A percentile compares a stretch with the other conserved stretches of the same genome.
Conservation (phyloP, 2,329 filamentous ascomycete species). For the Pseudogymnoascus sp. region DNA sequence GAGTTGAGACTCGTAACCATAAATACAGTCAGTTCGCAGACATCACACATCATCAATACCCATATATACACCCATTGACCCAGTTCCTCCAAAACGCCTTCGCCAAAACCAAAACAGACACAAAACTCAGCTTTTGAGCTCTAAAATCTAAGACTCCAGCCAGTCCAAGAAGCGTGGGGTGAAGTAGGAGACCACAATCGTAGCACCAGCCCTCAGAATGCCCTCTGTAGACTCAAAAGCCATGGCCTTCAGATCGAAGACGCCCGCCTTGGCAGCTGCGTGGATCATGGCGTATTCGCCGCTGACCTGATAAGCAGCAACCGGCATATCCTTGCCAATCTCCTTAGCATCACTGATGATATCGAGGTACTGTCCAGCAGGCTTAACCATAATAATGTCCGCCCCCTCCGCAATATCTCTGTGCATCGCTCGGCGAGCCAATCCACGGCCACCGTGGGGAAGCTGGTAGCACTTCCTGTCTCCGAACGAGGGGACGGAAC, state of each 20-base stretch:
- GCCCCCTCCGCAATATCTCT: conserved; percentile 90
- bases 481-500: conserved; percentile 82
- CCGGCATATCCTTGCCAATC: conserved; percentile 78
- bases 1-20: conserved; percentile 8
- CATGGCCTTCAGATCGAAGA: conserved; percentile 92
- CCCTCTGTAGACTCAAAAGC: conserved; percentile 91
- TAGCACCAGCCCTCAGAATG: conserved; percentile 85
- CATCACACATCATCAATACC: background rate
- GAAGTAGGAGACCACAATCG: conserved; percentile 91
- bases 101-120: background rate
- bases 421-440: conserved; percentile 81
- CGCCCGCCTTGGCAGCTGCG: conserved; percentile 87
- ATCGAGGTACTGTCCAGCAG: conserved; percentile 88
- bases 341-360: conserved; percentile 98
- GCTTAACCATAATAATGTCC: conserved; percentile 99
- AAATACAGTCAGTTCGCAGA: conserved; percentile 2
- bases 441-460: conserved; percentile 80
- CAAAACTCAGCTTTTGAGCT: background rate
- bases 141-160: conserved; percentile 42
- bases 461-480: conserved; percentile 97
- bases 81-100: background rate
- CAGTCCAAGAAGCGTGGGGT: conserved; percentile 70
- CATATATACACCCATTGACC: background rate
- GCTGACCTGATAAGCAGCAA: conserved; percentile 94
- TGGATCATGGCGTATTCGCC: conserved; percentile 98